Conservation (phyloP, 23 red algal species). For the Gracilaria gracilis region DNA sequence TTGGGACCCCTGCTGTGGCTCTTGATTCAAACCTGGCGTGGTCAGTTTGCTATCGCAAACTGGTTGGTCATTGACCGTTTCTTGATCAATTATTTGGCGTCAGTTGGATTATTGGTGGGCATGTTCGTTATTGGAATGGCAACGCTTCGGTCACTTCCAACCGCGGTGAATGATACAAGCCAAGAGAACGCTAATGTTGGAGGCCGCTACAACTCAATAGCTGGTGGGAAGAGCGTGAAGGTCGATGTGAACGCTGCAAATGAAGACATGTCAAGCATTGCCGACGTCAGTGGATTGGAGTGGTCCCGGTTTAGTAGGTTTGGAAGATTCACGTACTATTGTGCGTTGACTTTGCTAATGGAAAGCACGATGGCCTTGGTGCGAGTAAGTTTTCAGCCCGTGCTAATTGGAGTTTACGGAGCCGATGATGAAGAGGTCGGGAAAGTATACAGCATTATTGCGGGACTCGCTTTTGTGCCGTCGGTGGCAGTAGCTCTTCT, state of each 20-base stretch:
- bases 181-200: background rate
- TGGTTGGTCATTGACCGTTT: slow-evolving; percentile 30
- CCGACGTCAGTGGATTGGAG: background rate
- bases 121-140: slow-evolving; percentile 1
- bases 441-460: background rate
- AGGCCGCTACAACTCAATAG: background rate
- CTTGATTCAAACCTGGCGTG: slow-evolving; percentile 16
- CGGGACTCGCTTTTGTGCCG: slow-evolving; percentile 11
- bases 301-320: background rate
- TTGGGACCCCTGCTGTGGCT: slow-evolving; percentile 22
- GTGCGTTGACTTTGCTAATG: background rate
- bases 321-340: background rate
- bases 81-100: slow-evolving; percentile 13
- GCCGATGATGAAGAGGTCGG: slow-evolving; percentile 36
- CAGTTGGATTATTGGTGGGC: background rate
- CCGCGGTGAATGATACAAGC: background rate
- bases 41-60: background rate
- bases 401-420: slow-evolving; percentile 7
- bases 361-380: background rate
- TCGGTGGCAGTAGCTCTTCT: slow-evolving; percentile 3
- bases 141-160: slow-evolving; percentile 8
- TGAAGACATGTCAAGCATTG: no score
- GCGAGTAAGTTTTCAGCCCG: slow-evolving; percentile 21
- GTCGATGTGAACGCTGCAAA: no score
- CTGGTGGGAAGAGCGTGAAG: background rate